Base-by-base conservation (phyloP, 371 early-diverging fungal genomes). In the Mucor circinelloides region DNA sequence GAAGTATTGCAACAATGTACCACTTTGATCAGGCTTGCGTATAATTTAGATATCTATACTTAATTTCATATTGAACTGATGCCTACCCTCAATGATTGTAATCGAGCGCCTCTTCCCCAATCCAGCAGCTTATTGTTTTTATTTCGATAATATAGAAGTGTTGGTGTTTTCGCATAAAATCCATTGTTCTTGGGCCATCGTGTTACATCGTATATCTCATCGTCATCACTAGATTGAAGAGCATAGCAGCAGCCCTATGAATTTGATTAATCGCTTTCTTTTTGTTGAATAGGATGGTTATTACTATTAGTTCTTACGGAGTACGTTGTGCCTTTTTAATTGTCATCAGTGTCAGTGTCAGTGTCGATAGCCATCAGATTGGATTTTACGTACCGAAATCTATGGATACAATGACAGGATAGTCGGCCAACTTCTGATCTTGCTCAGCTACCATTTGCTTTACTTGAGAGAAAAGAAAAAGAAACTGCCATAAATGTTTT, bases 101-200 rank as follows among this genome's bases (percentile, higher is more conserved):
- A 58, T 38, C 66, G 62, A 55, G 87, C 87, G 28, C 84, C 87
- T 61, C 83, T 84, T 42, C 87, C 87, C 87, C 87, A 87, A 27
- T 85, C 83, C 12, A 85, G 74, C 8, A 85, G 48, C 27, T 78
- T 70, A 12, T 69, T 72, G 40, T 77, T 77, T 58, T 79, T 79
- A 48, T 79, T 75, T 52, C 75, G 69, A 60, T 83, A 83, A 19
- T 79, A 66, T 3, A 79, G 65, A 5, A 79, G 68, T 9, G 81
- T 76, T 28, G 83, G 83, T 63, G 72, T 78, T 68, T 83, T 83
- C 10, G 83, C 81, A 56, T 83, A 83, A 38, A 80, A 75, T 30
- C 79, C 73, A 48, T 79, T 80, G 63, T 74, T 76, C 65, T 83
- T 80, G 23, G 84, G 84, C 87, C 87, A 86, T 68, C 77, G 75